Evolutionary conservation across 2,329 filamentous ascomycete species (phyloP).

Genomic region (Ceratocystis variospora): DNA sequence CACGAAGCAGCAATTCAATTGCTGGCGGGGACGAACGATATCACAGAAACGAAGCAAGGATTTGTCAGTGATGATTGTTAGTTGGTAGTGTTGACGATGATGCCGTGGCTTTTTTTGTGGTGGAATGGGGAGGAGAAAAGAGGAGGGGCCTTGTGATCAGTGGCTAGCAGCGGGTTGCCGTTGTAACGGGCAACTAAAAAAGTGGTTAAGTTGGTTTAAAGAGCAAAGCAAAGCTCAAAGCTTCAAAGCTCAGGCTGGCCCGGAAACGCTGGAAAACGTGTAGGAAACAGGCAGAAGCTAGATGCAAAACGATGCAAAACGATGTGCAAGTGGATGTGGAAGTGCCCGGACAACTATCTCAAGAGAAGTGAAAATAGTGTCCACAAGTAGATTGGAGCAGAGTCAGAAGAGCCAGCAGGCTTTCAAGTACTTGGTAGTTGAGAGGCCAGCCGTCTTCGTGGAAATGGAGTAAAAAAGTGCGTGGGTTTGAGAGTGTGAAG

Average conservation of each 20-base stretch:
- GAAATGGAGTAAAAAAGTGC: not conserved
- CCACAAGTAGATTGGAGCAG: not conserved
- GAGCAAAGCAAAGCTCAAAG: not conserved
- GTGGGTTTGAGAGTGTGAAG: not conserved
- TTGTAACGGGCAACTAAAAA: slow-evolving; percentile 1
- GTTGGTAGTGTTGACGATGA: not conserved
- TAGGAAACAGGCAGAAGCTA: not conserved
- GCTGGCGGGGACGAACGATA: slow-evolving; percentile 1
- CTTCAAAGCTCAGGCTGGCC: not conserved
- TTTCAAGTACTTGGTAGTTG: slow-evolving; percentile 17
- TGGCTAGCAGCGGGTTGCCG: slow-evolving; percentile 3
- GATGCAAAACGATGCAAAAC: not conserved
- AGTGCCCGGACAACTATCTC: not conserved
- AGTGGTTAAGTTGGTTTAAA: not conserved
- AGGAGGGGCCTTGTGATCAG: not conserved
- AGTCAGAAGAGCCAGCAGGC: slow-evolving; percentile 11
- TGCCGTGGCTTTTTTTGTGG: slow-evolving; percentile 2
- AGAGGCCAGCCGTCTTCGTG: slow-evolving; percentile 15
- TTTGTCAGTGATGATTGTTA: not conserved
- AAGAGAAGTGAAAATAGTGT: slow-evolving; percentile 9
- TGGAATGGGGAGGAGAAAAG: not conserved
- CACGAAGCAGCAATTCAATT: slow-evolving; percentile 14
- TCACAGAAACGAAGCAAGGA: not conserved
- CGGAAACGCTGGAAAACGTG: not conserved
- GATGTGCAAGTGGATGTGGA: not conserved